A percentile compares a stretch with the other conserved stretches of the same genome.
phyloP scores from a whole-genome alignment of 805 yeast species.

The Starmerella bacillaris region DNA sequence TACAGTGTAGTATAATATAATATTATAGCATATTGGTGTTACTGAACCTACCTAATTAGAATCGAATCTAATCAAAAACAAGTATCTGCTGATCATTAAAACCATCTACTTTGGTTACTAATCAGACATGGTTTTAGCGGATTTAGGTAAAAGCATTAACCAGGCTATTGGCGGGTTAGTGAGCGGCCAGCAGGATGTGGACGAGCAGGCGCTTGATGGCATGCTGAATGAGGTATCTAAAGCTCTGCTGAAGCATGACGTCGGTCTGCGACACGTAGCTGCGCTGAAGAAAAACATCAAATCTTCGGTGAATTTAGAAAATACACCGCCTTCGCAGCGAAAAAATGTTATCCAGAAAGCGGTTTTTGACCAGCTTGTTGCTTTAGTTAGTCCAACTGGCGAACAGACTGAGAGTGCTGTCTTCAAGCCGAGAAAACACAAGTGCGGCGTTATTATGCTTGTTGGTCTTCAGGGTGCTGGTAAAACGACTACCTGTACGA shows the following conservation, averaged over 20 bases:
- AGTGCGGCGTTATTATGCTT: conserved; percentile 74
- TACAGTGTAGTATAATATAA: too few relatives aligned
- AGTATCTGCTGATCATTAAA: too few relatives aligned
- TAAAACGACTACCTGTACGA: conserved; percentile 94
- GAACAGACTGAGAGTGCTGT: conserved; percentile 22
- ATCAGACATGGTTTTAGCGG: conserved; percentile 51
- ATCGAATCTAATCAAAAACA: too few relatives aligned
- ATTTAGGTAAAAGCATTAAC: conserved; percentile 59
- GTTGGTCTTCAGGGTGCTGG: conserved; percentile 99
- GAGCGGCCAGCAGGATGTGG: conserved; percentile 32
- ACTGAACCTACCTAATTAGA: too few relatives aligned
- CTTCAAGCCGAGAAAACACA: conserved; percentile 74
- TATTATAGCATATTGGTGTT: too few relatives aligned
- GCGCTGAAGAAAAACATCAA: conserved; percentile 56
- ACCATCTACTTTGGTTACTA: background rate
- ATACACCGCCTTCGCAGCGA: conserved; percentile 44
- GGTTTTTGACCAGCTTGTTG: conserved; percentile 81
- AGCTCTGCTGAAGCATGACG: conserved; percentile 87
- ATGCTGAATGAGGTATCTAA: conserved; percentile 78
- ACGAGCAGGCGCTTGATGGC: conserved; percentile 44
- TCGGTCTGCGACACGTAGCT: conserved; percentile 69
- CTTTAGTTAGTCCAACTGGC: conserved; percentile 50
- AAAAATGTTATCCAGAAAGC: conserved; percentile 74
- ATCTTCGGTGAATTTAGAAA: conserved; percentile 34
- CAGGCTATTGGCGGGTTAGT: conserved; percentile 51